Percentiles rank a stretch among this genome's conserved stretches.
phyloP scores from a whole-genome alignment of 371 early-diverging fungal genomes.

The Mucor saturninus region DNA sequence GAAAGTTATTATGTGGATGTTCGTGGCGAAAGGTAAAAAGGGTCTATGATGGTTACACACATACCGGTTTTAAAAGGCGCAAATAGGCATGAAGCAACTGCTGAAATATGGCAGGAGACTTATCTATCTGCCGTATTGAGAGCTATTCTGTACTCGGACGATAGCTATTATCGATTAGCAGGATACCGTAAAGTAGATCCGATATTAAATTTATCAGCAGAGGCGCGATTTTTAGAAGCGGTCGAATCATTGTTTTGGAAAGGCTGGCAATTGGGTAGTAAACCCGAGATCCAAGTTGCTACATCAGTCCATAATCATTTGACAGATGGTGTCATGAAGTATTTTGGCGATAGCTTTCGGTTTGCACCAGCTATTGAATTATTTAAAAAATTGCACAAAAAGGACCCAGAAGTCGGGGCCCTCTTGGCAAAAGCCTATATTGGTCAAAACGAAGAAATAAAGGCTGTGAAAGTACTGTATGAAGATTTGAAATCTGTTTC shows the following conservation, averaged over 20 bases:
- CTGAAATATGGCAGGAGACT: constrained; percentile 90
- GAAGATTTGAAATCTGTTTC: constrained; percentile 79
- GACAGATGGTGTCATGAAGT: constrained; percentile 82
- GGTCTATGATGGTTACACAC: too few species aligned
- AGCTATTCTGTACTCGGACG: constrained; percentile 88
- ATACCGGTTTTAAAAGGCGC: too few species aligned
- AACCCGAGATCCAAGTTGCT: constrained; percentile 90
- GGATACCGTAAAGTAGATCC: constrained; percentile 89
- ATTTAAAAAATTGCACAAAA: constrained; percentile 76
- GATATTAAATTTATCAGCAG: constrained; percentile 71
- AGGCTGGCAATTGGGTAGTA: constrained; percentile 94
- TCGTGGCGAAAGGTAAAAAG: constrained; percentile 67
- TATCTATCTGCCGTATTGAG: constrained; percentile 87
- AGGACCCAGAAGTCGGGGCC: constrained; percentile 89
- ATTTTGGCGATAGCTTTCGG: constrained; percentile 83
- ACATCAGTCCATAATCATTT: constrained; percentile 87
- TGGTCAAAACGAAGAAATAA: constrained; percentile 85
- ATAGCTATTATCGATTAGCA: constrained; percentile 65
- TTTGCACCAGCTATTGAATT: constrained; percentile 80
- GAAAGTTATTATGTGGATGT: constrained; percentile 89
- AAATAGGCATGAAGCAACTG: constrained; percentile 69
- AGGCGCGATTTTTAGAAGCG: constrained; percentile 84
- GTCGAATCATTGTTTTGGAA: constrained; percentile 84
- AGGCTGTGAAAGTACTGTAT: constrained; percentile 86
- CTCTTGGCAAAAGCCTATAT: constrained; percentile 81